phyloP scores from a whole-genome alignment of 2,329 filamentous ascomycete species.

The Fusarium xylarioides region DNA sequence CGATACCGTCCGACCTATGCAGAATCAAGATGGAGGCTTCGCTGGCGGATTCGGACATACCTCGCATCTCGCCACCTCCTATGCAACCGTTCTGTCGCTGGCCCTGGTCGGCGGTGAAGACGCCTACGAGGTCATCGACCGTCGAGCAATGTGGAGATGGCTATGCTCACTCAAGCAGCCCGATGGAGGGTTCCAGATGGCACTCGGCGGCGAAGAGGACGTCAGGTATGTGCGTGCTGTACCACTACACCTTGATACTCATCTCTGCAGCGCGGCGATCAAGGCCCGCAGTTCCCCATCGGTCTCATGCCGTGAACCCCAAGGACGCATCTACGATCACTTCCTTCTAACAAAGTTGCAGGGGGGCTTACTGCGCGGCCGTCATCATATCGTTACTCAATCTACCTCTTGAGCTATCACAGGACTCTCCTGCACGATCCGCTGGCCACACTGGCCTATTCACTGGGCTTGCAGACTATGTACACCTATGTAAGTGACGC shows the following conservation, averaged over 20 bases:
- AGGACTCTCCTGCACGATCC: conserved; percentile 72
- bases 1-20: conserved; percentile 80
- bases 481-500: conserved; percentile 75
- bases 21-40: conserved; percentile 86
- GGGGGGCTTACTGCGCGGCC: conserved; percentile 91
- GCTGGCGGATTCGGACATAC: conserved; percentile 92
- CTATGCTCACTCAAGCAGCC: conserved; percentile 85
- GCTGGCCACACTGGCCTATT: conserved; percentile 72
- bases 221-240: conserved; percentile 69
- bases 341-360: conserved; percentile 46
- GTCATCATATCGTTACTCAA: conserved; percentile 85
- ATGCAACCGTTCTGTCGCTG: conserved; percentile 83
- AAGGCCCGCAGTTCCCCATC: conserved; percentile 22
- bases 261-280: conserved; percentile 16
- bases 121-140: conserved; percentile 79
- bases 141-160: conserved; percentile 90
- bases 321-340: conserved; percentile 1
- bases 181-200: conserved; percentile 90
- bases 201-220: conserved; percentile 88
- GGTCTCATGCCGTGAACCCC: conserved; percentile 7
- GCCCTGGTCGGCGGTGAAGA: conserved; percentile 80
- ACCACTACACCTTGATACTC: not conserved
- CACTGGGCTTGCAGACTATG: conserved; percentile 79
- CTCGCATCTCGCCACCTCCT: conserved; percentile 88
- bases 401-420: conserved; percentile 81